Evolutionary conservation across 106 monocot genomes (phyloP).

Genomic region (Posidonia australis): DNA sequence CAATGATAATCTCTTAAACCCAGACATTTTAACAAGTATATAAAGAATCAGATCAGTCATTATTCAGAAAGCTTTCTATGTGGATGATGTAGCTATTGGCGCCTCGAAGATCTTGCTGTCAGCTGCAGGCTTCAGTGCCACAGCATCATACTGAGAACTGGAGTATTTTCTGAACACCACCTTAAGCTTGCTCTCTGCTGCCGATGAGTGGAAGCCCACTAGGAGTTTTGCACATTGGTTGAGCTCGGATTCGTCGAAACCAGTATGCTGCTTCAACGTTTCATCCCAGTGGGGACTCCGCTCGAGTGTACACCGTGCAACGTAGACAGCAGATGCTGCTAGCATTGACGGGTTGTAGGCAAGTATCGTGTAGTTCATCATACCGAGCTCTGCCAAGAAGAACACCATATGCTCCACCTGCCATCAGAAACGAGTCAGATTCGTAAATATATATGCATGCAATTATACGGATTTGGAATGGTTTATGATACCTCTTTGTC

Average conservation of each 20-base stretch:
- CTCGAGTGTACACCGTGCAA: conserved; percentile 17
- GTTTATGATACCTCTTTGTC: conserved; percentile 30
- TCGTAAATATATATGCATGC: neutral
- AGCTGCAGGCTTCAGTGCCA: conserved; percentile 18
- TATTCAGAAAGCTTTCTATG: too few relatives aligned
- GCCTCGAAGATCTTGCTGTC: neutral
- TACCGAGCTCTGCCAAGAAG: conserved; percentile 29
- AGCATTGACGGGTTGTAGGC: conserved; percentile 19
- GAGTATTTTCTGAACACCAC: conserved; percentile 34
- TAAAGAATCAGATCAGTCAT: too few relatives aligned
- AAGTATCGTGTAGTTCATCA: conserved; percentile 23
- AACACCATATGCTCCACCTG: conserved; percentile 32
- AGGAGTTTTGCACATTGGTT: conserved; percentile 11
- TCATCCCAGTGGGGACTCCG: conserved; percentile 11
- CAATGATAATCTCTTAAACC: too few relatives aligned
- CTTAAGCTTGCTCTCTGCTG: conserved; percentile 18
- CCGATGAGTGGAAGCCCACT: conserved; percentile 2
- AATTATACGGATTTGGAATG: neutral
- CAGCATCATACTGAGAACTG: conserved; percentile 5
- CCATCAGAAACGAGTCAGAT: neutral
- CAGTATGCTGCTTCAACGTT: conserved; percentile 20
- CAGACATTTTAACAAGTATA: too few relatives aligned
- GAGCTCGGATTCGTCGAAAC: conserved; percentile 10
- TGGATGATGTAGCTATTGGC: neutral
- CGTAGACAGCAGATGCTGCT: conserved; percentile 25